A percentile compares a stretch with the other conserved stretches of the same genome.
Conservation (phyloP, 495 filamentous ascomycete species). For the Xylaria intraflava region DNA sequence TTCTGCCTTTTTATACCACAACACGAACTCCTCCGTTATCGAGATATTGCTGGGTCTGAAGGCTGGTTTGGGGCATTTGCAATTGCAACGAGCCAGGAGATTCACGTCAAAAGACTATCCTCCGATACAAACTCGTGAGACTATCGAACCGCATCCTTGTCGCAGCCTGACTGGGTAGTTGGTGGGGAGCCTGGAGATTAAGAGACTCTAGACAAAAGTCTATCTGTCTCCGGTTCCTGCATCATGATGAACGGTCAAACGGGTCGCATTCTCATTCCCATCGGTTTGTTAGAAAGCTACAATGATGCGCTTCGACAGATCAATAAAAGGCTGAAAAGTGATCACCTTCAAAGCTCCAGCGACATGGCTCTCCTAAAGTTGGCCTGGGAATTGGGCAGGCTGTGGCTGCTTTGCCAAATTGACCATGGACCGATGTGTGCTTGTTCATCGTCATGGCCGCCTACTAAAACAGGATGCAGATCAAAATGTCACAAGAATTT, state of each 20-base stretch:
- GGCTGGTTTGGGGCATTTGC: background rate
- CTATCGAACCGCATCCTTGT: background rate
- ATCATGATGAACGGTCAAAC: background rate
- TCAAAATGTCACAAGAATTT: slow-evolving; percentile 96
- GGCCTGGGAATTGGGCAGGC: background rate
- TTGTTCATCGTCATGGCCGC: background rate
- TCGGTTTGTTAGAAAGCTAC: background rate
- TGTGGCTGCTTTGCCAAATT: background rate
- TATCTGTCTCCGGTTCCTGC: background rate
- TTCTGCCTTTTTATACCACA: background rate
- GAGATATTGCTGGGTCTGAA: background rate
- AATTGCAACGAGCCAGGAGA: background rate
- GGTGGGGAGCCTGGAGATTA: background rate
- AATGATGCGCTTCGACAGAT: background rate
- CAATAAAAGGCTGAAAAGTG: background rate
- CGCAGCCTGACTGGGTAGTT: background rate
- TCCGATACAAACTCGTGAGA: background rate
- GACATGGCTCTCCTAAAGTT: background rate
- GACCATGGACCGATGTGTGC: background rate
- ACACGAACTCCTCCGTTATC: too few relatives aligned
- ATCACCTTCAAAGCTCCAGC: background rate
- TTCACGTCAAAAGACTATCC: background rate
- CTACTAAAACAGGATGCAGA: slow-evolving; percentile 25
- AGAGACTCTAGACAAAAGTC: background rate
- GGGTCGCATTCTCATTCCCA: background rate